Evolutionary conservation across 169 alveolate genomes (phyloP).

Genomic region (Hepatocystis sp.): DNA sequence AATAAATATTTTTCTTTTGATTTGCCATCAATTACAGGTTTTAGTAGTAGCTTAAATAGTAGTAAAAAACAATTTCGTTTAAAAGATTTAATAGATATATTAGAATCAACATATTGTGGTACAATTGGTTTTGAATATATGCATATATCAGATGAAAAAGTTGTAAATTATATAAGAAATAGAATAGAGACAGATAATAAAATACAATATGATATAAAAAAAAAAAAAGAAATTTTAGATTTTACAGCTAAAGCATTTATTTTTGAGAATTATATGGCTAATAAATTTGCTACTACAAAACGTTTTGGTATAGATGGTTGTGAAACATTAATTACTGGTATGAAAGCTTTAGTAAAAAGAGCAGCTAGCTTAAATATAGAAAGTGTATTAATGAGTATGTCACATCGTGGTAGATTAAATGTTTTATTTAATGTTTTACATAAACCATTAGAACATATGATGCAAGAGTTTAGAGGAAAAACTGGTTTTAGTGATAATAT

Average conservation of each 20-base stretch:
- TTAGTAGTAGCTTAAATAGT: constrained; percentile 22
- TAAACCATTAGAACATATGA: constrained; percentile 91
- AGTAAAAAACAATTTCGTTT: constrained; percentile 65
- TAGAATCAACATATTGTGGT: constrained; percentile 80
- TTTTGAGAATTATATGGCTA: constrained; percentile 81
- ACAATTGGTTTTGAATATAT: constrained; percentile 80
- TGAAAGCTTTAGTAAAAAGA: constrained; percentile 81
- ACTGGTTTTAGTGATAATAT: constrained; percentile 80
- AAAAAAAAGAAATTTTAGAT: constrained; percentile 67
- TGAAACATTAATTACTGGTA: constrained; percentile 89
- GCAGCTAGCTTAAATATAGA: constrained; percentile 85
- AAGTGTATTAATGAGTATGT: constrained; percentile 93
- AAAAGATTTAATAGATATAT: constrained; percentile 61
- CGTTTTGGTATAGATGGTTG: constrained; percentile 96
- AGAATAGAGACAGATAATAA: constrained; percentile 76
- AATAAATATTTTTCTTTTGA: constrained; percentile 56
- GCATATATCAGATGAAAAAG: constrained; percentile 79
- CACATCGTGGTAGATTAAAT: constrained; percentile 97
- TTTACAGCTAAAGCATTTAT: constrained; percentile 79
- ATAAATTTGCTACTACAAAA: constrained; percentile 92
- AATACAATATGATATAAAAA: constrained; percentile 56
- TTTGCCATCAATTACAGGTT: constrained; percentile 66
- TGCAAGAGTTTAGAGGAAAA: constrained; percentile 90
- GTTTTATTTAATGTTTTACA: constrained; percentile 92
- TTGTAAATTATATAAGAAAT: constrained; percentile 78